Conservation (phyloP, 148 eudicot genomes). For the Rhododendron ferrugineum region DNA sequence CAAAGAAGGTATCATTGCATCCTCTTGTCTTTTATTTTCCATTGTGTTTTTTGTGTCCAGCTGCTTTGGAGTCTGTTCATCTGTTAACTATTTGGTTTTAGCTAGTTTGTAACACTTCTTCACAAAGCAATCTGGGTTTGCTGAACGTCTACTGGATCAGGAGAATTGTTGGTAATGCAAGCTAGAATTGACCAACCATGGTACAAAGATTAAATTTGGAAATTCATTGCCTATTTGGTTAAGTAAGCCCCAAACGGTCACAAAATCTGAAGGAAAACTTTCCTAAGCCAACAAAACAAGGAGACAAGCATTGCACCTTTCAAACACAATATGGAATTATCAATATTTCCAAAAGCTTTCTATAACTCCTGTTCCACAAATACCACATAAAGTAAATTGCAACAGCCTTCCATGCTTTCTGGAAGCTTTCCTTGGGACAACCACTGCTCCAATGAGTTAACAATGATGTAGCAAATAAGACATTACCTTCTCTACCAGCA, state of each 20-base stretch:
- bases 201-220: background rate
- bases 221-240: background rate
- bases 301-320: background rate
- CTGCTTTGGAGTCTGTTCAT: background rate
- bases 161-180: background rate
- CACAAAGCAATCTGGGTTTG: background rate
- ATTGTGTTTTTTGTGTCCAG: background rate
- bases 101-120: background rate
- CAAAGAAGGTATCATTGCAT: conserved; percentile 63
- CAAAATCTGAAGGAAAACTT: background rate
- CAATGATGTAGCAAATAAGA: background rate
- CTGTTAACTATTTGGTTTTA: background rate
- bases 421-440: background rate
- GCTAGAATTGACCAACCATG: background rate
- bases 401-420: background rate
- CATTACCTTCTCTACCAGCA: background rate
- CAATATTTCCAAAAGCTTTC: background rate
- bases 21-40: background rate
- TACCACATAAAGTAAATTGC: background rate
- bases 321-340: background rate
- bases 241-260: background rate
- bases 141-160: background rate
- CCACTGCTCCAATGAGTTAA: background rate
- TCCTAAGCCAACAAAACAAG: background rate
- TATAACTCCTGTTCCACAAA: background rate